Conservation (phyloP, 306 rosid species). For the Heteromeles arbutifolia region DNA sequence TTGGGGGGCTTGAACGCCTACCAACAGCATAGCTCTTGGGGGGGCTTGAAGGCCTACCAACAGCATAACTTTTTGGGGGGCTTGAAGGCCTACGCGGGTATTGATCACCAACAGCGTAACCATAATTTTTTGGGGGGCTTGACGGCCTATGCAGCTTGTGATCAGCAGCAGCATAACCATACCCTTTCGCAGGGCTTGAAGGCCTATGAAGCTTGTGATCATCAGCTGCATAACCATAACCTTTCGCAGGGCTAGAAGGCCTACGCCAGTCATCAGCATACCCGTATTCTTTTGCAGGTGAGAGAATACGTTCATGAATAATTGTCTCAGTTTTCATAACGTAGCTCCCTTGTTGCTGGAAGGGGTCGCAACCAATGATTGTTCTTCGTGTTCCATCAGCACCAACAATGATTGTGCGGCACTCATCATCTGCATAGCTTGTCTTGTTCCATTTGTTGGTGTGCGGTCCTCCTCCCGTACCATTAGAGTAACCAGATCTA, state of each 20-base stretch:
- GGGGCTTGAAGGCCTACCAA: not conserved
- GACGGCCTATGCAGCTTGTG: not conserved
- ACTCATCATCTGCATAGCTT: slow-evolving; percentile 5
- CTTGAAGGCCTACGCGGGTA: not conserved
- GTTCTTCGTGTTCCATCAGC: slow-evolving; percentile 12
- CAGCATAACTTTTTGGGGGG: slow-evolving; percentile 1
- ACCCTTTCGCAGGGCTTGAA: slow-evolving; percentile 16
- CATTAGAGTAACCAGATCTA: slow-evolving; percentile 13
- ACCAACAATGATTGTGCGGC: slow-evolving; percentile 12
- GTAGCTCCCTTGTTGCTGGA: not conserved
- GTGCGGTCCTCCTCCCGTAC: not conserved
- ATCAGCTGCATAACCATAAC: slow-evolving; percentile 15
- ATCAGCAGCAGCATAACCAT: slow-evolving; percentile 20
- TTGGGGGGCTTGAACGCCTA: not conserved
- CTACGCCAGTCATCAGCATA: not conserved
- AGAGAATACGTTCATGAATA: slow-evolving; percentile 8
- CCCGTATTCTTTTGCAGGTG: slow-evolving; percentile 10
- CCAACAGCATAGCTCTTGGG: not conserved
- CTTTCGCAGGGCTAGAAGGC: slow-evolving; percentile 18
- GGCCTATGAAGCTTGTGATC: slow-evolving; percentile 2
- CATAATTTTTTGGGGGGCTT: slow-evolving; percentile 13
- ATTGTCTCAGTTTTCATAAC: slow-evolving; percentile 21
- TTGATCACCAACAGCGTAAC: slow-evolving; percentile 10
- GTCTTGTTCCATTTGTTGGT: slow-evolving; percentile 19
- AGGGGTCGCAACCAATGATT: not conserved